phyloP scores from a whole-genome alignment of 169 alveolate genomes.

The Babesia sp. region DNA sequence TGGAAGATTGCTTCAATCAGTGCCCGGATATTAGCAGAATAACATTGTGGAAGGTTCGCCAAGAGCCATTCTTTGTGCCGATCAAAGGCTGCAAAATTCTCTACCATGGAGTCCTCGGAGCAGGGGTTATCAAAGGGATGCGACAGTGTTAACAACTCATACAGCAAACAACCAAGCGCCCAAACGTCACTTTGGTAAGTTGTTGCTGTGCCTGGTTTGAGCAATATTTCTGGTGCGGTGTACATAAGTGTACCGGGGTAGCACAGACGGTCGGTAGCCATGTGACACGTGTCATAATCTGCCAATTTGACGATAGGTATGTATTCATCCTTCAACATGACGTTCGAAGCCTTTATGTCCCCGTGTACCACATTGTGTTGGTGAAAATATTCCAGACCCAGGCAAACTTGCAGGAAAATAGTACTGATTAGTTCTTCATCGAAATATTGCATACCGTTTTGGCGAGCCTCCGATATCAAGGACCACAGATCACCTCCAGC shows the following conservation, averaged over 20 bases:
- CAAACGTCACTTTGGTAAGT: conserved; percentile 52
- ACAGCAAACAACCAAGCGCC: conserved; percentile 70
- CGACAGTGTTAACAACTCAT: conserved; percentile 66
- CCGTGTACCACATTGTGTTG: conserved; percentile 7
- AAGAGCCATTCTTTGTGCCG: not conserved
- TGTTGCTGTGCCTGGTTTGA: not conserved
- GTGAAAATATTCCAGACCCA: conserved; percentile 20
- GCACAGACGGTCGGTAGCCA: too few species aligned
- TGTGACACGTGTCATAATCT: conserved; percentile 36
- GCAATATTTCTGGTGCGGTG: conserved; percentile 29
- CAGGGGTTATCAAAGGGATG: conserved; percentile 58
- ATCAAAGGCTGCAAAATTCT: not conserved
- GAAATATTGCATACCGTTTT: not conserved
- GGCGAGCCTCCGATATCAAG: not conserved
- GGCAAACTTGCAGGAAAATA: conserved; percentile 16
- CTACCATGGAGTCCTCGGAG: conserved; percentile 14
- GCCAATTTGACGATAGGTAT: conserved; percentile 8
- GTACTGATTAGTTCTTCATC: not conserved
- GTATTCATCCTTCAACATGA: conserved; percentile 1
- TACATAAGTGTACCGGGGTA: conserved; percentile 27
- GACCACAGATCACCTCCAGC: conserved; percentile 22
- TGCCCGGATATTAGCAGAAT: not conserved
- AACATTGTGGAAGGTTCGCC: not conserved
- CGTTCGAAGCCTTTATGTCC: conserved; percentile 36
- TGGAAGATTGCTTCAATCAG: not conserved